Base-by-base conservation (phyloP, 805 yeast species). In the Wickerhamiella siamensis region DNA sequence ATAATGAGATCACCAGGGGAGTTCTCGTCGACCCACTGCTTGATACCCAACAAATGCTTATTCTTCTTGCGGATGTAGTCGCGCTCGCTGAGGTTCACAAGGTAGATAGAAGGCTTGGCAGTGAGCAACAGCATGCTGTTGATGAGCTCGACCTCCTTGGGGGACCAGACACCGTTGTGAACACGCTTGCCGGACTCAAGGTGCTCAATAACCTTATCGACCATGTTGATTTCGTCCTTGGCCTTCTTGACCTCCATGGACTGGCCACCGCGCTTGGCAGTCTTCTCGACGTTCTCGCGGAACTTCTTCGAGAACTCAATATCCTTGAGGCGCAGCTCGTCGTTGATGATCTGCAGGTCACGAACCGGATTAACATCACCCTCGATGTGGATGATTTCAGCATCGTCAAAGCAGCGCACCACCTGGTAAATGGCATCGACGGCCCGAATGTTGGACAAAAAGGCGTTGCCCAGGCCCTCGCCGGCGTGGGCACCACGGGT, bases 391-490 rank as follows among this genome's bases (percentile, higher is more conserved):
- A 87, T 86, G 56, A 91, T 91, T 60, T 91, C 98, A 31, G 95
- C 93, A 64, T 91, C 98, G 59, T 86, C 95, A 58, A 91, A 91
- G 66, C 94, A 83, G 66, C 98, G 79, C 39, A 91, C 97, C 50
- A 91, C 95, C 69, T 91, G 97, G 69, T 82, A 91, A 51, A 91
- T 79, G 48, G 96, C 95, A 72, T 91, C 98, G 43, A 91, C 98
- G 38, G 95, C 91, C 66, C 97, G 77, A 56, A 91, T 91, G 63
- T 91, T 87, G 53, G 94, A 79, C 67, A 91, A 75, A 74, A 91
- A 91, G 49, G 94, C 94, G 64, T 91, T 91, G 59, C 98, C 98
- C 51, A 91, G 75, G 61, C 98, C 98, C 66, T 86, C 96, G 63
- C 97, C 97, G 42, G 82, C 79, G 46, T 84, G 77, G 31, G 97